Evolutionary conservation across 1,284 basidiomycete species (phyloP).

Genomic region (Neotropicomus parvogracilis): DNA sequence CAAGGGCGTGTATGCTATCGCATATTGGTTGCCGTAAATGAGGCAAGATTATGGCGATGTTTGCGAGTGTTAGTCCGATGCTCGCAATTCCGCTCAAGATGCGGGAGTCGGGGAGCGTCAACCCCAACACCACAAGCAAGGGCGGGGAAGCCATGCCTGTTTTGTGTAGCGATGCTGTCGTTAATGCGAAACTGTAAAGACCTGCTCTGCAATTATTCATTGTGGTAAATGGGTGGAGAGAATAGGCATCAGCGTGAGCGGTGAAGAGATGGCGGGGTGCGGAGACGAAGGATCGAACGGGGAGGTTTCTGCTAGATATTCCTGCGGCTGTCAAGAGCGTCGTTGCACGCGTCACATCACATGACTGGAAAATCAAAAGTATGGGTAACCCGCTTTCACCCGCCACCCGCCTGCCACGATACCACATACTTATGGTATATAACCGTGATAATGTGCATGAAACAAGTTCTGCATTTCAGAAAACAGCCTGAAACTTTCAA

Average conservation of each 20-base stretch:
- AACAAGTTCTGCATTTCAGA: too few relatives aligned
- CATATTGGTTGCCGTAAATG: slow-evolving; percentile 24
- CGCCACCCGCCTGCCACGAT: too few relatives aligned
- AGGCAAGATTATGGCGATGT: slow-evolving; percentile 27
- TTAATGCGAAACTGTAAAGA: slow-evolving; percentile 25
- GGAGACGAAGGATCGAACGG: slow-evolving; percentile 2
- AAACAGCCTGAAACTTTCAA: too few relatives aligned
- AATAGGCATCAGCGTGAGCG: slow-evolving; percentile 2
- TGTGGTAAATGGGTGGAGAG: slow-evolving; percentile 1
- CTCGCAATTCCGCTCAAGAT: slow-evolving; percentile 25
- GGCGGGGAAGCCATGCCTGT: slow-evolving; percentile 30
- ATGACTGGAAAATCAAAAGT: slow-evolving; percentile 22
- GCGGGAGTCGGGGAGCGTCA: slow-evolving; percentile 30
- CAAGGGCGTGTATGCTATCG: slow-evolving; percentile 9
- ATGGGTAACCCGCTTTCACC: too few relatives aligned
- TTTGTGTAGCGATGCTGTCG: slow-evolving; percentile 20
- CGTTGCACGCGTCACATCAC: slow-evolving; percentile 20
- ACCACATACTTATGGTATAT: too few relatives aligned
- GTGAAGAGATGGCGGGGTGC: not conserved
- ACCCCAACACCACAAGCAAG: slow-evolving; percentile 23
- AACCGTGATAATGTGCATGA: too few relatives aligned
- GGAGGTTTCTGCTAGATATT: slow-evolving; percentile 5
- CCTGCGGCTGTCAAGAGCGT: slow-evolving; percentile 3
- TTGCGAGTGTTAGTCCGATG: slow-evolving; percentile 27
- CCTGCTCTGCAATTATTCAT: slow-evolving; percentile 28